Evolutionary conservation across 163 green algal species (phyloP).

Genomic region (Scenedesmus sp.): DNA sequence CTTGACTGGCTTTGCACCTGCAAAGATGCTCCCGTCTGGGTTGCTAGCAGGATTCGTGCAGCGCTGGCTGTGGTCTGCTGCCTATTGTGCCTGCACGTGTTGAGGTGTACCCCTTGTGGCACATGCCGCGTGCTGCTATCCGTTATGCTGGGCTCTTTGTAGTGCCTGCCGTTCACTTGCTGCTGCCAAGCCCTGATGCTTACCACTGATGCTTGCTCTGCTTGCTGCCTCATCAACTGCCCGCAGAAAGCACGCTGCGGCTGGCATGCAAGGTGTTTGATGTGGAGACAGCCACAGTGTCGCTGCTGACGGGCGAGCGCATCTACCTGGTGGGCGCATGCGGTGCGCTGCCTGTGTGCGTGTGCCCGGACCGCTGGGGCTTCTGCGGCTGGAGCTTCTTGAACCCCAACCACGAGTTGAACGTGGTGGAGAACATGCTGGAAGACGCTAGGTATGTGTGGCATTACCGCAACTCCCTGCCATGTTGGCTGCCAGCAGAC

Average conservation of each 20-base stretch:
- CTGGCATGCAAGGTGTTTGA: constrained; percentile 56
- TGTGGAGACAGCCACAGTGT: constrained; percentile 47
- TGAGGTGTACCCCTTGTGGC: not conserved
- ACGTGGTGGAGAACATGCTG: constrained; percentile 55
- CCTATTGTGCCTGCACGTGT: not conserved
- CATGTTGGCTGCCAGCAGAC: not conserved
- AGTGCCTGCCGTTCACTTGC: not conserved
- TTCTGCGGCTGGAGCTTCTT: constrained; percentile 57
- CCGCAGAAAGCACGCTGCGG: constrained; percentile 47
- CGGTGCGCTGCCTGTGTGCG: constrained; percentile 33
- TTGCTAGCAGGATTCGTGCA: no score
- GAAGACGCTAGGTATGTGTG: constrained; percentile 37
- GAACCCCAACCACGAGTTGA: constrained; percentile 52
- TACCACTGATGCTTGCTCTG: no score
- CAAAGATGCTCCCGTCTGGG: no score
- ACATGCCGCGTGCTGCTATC: not conserved
- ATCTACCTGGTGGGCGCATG: constrained; percentile 52
- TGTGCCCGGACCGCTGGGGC: constrained; percentile 53
- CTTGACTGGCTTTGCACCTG: no score
- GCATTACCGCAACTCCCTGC: not conserved
- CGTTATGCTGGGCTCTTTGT: not conserved
- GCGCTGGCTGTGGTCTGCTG: not conserved
- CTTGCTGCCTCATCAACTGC: not conserved
- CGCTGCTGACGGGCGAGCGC: constrained; percentile 52
- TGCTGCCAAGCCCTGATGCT: no score